A percentile compares a stretch with the other conserved stretches of the same genome.
phyloP scores from a whole-genome alignment of 257 asterid species.

The Lycium barbarum region DNA sequence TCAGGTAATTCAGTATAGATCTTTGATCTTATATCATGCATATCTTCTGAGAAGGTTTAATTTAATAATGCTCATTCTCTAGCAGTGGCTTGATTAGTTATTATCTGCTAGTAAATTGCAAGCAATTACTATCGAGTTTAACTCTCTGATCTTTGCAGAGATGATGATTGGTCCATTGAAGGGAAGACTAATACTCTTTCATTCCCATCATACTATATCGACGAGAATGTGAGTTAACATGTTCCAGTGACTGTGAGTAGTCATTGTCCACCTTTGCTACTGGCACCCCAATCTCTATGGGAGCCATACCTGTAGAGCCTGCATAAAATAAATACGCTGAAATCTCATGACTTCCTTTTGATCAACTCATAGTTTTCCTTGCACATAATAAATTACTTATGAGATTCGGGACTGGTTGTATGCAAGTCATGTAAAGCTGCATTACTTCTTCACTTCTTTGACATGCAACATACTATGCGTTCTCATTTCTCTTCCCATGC shows the following conservation, averaged over 20 bases:
- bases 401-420: constrained; percentile 10
- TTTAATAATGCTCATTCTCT: constrained; percentile 8
- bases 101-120: constrained; percentile 15
- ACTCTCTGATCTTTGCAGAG: constrained; percentile 66
- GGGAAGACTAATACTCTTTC: constrained; percentile 81
- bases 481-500: constrained; percentile 3
- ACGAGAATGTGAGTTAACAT: constrained; percentile 83
- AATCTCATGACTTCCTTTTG: constrained; percentile 8
- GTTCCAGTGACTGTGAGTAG: constrained; percentile 7
- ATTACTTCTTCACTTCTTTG: not conserved
- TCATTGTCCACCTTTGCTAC: not conserved
- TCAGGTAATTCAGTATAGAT: constrained; percentile 14
- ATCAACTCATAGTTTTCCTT: constrained; percentile 4
- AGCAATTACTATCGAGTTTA: not conserved
- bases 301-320: constrained; percentile 19
- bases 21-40: not conserved
- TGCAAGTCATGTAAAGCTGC: not conserved
- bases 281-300: not conserved
- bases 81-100: constrained; percentile 1
- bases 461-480: constrained; percentile 7
- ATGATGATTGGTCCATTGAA: constrained; percentile 90
- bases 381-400: constrained; percentile 11
- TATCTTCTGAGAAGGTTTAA: constrained; percentile 6
- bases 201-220: constrained; percentile 96
- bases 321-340: constrained; percentile 1